Conservation (phyloP, 2,329 filamentous ascomycete species). For the Zopfia rhizophila region DNA sequence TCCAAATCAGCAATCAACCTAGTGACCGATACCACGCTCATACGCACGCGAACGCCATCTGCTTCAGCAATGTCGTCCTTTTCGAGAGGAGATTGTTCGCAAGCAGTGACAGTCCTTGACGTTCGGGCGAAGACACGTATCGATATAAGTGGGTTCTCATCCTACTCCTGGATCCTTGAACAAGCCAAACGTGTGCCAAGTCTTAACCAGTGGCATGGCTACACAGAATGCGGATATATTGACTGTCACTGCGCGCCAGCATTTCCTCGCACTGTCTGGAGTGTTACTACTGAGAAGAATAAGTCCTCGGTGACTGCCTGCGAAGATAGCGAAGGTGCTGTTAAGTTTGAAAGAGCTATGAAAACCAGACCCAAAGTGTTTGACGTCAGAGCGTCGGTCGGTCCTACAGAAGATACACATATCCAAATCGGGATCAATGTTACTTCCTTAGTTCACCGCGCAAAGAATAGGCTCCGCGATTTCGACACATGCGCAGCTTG, state of each 20-base stretch:
- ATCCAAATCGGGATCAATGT: constrained; percentile 57
- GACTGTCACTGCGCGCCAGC: constrained; percentile 38
- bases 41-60: constrained; percentile 16
- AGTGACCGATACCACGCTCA: not conserved
- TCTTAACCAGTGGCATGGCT: constrained; percentile 33
- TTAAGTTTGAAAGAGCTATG: constrained; percentile 60
- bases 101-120: constrained; percentile 32
- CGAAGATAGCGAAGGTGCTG: constrained; percentile 58
- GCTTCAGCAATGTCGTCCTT: not conserved
- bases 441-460: constrained; percentile 56
- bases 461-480: constrained; percentile 43
- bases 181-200: constrained; percentile 24
- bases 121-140: constrained; percentile 21
- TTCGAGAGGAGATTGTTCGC: constrained; percentile 24
- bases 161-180: constrained; percentile 37
- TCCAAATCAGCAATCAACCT: constrained; percentile 17
- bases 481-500: constrained; percentile 45
- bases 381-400: constrained; percentile 19
- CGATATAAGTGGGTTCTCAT: constrained; percentile 9
- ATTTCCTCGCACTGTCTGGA: constrained; percentile 39
- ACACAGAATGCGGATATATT: not conserved
- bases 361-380: constrained; percentile 57
- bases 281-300: constrained; percentile 19
- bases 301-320: constrained; percentile 31
- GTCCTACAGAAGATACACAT: constrained; percentile 39